Evolutionary conservation across 2,329 filamentous ascomycete species (phyloP), one percentile per base, ranked within the genome.

Genomic region (Fusarium begoniae): DNA sequence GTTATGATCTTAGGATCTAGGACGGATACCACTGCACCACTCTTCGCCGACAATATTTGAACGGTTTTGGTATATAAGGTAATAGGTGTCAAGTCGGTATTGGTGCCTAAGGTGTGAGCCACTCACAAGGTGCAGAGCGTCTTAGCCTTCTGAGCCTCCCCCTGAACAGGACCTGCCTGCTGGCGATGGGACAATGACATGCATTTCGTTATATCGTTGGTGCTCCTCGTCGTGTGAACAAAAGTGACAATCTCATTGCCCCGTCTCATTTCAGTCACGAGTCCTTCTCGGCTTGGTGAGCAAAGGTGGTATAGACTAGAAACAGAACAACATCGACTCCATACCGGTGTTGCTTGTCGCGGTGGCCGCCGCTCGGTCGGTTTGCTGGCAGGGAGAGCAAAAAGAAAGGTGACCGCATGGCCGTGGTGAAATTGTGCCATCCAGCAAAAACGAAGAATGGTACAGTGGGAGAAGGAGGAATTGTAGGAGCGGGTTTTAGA

Each of bases 11-110:
- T 63, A 53, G 41, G 58, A 37, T 48, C n/a, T 30, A 37, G n/a
- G 58, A 41, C 58, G 41, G 20, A 30, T 54, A 47, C 63, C 58
- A 41, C 58, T 63, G 13, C 24, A 63, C 58, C 41, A 66, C 58
- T 41, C 35, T 41, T 43, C 56, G 47, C 4, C 22, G 26, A 43
- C 14, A 10, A 17, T 15, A 14, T 18, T 6, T 3, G 11, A 6
- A 5, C 6, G 18, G 18, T 24, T 35, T 55, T 41, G 60, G 7
- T 5, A 55, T 54, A 30, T 55, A 41, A 44, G 37, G 53, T 17
- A 7, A 15, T 10, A 10, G 22, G 10, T 51, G 7, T 32, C 47
- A 8, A 18, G 13, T 50, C 15, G 10, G 7, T 35, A 9, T 18
- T 30, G 28, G 3, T 40, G 28, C 28, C 53, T 24, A 18, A 41